These are phyloP conservation scores for Viola odorata DNA, from an alignment of 345 rosid species.

Conservation along the genomic window DNA sequence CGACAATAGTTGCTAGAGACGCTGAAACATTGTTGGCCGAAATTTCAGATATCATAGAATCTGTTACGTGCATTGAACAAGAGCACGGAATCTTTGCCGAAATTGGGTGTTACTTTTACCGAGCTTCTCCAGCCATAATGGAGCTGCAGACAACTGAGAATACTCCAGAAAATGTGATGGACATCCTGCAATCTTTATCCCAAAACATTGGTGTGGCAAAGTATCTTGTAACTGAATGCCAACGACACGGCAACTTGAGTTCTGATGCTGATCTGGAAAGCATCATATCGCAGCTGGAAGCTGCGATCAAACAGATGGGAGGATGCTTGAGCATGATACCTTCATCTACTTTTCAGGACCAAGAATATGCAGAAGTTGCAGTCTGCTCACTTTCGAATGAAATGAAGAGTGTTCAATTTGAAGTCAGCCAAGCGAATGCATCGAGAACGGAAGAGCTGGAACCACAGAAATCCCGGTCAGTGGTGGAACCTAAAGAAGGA, in stretches of 20 bases:
- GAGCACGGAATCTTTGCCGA: slow-evolving; percentile 42
- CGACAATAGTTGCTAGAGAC: slow-evolving; percentile 20
- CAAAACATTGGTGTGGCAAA: slow-evolving; percentile 37
- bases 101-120: slow-evolving; percentile 60
- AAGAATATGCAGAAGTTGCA: slow-evolving; percentile 51
- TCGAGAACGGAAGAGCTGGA: slow-evolving; percentile 15
- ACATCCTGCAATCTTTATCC: slow-evolving; percentile 48
- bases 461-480: slow-evolving; percentile 9
- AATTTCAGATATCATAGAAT: slow-evolving; percentile 46
- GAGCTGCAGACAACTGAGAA: slow-evolving; percentile 52
- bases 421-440: slow-evolving; percentile 24
- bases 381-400: slow-evolving; percentile 58
- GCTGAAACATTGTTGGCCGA: slow-evolving; percentile 41
- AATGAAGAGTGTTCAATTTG: slow-evolving; percentile 47
- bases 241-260: slow-evolving; percentile 15
- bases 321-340: slow-evolving; percentile 63
- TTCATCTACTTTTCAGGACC: slow-evolving; percentile 38
- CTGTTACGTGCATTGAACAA: slow-evolving; percentile 28
- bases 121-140: slow-evolving; percentile 54
- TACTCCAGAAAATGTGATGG: slow-evolving; percentile 32
- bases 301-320: slow-evolving; percentile 45
- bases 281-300: slow-evolving; percentile 40
- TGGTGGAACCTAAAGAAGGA: slow-evolving; percentile 14
- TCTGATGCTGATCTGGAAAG: slow-evolving; percentile 37
- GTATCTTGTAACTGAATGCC: slow-evolving; percentile 35